phyloP scores from a whole-genome alignment of 2,329 filamentous ascomycete genomes.

The Alternaria sp. region DNA sequence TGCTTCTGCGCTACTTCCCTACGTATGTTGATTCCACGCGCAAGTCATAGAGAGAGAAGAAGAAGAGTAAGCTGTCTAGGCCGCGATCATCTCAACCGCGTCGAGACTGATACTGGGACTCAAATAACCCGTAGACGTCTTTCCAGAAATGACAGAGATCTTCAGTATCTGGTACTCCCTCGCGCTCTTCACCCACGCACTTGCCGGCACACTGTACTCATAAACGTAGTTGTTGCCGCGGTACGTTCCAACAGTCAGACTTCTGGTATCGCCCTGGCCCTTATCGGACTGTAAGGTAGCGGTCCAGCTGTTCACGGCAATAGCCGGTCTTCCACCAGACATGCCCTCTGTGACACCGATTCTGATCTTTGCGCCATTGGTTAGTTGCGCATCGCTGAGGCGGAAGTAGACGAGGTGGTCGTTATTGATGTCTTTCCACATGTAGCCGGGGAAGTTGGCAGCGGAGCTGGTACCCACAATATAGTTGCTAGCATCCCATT shows the following conservation, averaged over 20 bases:
- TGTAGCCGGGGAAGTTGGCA: slow-evolving; percentile 49
- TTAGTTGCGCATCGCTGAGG: slow-evolving; percentile 24
- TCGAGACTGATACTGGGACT: slow-evolving; percentile 28
- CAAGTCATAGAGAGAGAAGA: not conserved
- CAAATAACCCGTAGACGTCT: slow-evolving; percentile 26
- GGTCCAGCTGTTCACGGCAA: slow-evolving; percentile 24
- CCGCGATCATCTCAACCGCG: slow-evolving; percentile 25
- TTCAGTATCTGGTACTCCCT: slow-evolving; percentile 27
- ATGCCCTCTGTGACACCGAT: slow-evolving; percentile 30
- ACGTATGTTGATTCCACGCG: not conserved
- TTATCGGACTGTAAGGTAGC: slow-evolving; percentile 22
- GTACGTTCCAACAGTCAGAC: slow-evolving; percentile 31
- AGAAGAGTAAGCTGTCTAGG: not conserved
- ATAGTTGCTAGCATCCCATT: slow-evolving; percentile 28
- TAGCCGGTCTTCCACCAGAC: slow-evolving; percentile 22
- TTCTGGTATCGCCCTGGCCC: slow-evolving; percentile 25
- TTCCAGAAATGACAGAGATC: slow-evolving; percentile 27
- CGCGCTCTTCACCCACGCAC: slow-evolving; percentile 24
- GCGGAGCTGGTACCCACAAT: slow-evolving; percentile 24
- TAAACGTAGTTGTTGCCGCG: slow-evolving; percentile 32
- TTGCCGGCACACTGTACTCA: slow-evolving; percentile 29
- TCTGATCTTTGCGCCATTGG: slow-evolving; percentile 27
- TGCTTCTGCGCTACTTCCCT: not conserved
- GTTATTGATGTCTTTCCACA: slow-evolving; percentile 54
- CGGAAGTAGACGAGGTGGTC: slow-evolving; percentile 52